Percentiles rank a stretch among this genome's conserved stretches.
phyloP scores from a whole-genome alignment of 805 yeast genomes.

The Barnettozyma vustinii region DNA sequence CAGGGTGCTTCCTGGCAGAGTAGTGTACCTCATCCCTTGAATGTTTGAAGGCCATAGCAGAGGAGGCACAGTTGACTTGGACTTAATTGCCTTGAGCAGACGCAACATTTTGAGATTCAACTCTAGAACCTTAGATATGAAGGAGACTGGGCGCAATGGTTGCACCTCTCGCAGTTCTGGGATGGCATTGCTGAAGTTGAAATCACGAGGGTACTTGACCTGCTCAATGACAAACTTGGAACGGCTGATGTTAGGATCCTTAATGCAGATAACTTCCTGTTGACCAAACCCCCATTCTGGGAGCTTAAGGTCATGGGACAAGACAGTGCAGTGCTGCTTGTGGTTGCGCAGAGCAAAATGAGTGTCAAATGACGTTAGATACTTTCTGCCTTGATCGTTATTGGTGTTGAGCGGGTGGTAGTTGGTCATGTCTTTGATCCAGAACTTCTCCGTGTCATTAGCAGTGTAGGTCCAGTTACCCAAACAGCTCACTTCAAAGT shows the following conservation, averaged over 20 bases:
- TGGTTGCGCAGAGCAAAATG: constrained; percentile 64
- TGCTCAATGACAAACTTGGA: constrained; percentile 73
- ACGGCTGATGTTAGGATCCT: constrained; percentile 60
- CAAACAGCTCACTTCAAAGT: constrained; percentile 72
- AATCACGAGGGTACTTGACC: constrained; percentile 32
- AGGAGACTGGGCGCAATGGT: constrained; percentile 16
- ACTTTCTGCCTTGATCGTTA: constrained; percentile 24
- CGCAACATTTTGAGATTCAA: constrained; percentile 16
- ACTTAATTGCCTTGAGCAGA: constrained; percentile 13
- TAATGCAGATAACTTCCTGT: constrained; percentile 84
- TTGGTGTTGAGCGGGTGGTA: not conserved
- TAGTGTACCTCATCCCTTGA: constrained; percentile 58
- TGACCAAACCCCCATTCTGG: constrained; percentile 86
- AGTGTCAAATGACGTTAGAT: constrained; percentile 42
- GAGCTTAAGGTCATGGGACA: constrained; percentile 66
- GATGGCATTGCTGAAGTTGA: constrained; percentile 22
- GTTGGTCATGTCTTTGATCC: constrained; percentile 42
- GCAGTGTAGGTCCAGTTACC: constrained; percentile 61
- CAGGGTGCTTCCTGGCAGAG: constrained; percentile 38
- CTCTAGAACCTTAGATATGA: constrained; percentile 20
- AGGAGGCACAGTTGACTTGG: constrained; percentile 30
- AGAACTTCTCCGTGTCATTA: constrained; percentile 67
- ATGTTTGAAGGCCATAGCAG: constrained; percentile 55
- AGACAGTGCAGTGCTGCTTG: constrained; percentile 61
- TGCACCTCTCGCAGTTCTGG: constrained; percentile 21